Evolutionary conservation across 2,329 filamentous ascomycete genomes (phyloP).

Genomic region (Raffaelea ambrosiae): DNA sequence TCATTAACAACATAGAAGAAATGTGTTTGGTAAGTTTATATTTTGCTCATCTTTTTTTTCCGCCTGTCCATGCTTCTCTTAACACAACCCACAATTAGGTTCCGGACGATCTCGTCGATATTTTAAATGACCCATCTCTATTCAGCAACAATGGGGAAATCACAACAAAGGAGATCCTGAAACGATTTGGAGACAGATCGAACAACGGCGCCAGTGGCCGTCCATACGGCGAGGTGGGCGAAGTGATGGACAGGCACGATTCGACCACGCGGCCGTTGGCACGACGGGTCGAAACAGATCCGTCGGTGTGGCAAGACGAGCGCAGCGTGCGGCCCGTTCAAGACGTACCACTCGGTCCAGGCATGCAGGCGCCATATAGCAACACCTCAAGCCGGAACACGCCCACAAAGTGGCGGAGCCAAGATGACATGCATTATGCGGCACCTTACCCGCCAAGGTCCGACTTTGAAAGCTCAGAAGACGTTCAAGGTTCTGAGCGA

Average conservation of each 20-base stretch:
- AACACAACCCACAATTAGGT: slow-evolving; percentile 48
- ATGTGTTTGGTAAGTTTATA: slow-evolving; percentile 86
- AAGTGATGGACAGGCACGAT: slow-evolving; percentile 49
- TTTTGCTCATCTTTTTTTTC: background rate
- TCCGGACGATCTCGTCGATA: slow-evolving; percentile 79
- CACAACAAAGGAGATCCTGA: slow-evolving; percentile 94
- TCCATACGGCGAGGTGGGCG: slow-evolving; percentile 51
- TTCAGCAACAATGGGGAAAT: slow-evolving; percentile 79
- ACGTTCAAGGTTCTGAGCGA: slow-evolving; percentile 29
- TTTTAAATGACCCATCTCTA: slow-evolving; percentile 73
- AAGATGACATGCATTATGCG: slow-evolving; percentile 31
- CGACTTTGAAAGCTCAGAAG: slow-evolving; percentile 36
- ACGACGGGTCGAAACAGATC: slow-evolving; percentile 76
- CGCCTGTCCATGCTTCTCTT: slow-evolving; percentile 8
- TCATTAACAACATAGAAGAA: slow-evolving; percentile 89
- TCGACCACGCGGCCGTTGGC: slow-evolving; percentile 46
- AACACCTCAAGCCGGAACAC: slow-evolving; percentile 33
- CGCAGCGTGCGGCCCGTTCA: slow-evolving; percentile 73
- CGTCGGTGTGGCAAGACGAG: slow-evolving; percentile 74
- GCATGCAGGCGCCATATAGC: slow-evolving; percentile 5
- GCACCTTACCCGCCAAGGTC: slow-evolving; percentile 30
- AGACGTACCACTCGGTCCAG: slow-evolving; percentile 35
- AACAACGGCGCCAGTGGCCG: slow-evolving; percentile 39
- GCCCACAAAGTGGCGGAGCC: slow-evolving; percentile 41
- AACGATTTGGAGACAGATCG: slow-evolving; percentile 75